A percentile compares a stretch with the other conserved stretches of the same genome.
Evolutionary conservation across 306 rosid genomes (phyloP).

Genomic region (Prunus campanulata): DNA sequence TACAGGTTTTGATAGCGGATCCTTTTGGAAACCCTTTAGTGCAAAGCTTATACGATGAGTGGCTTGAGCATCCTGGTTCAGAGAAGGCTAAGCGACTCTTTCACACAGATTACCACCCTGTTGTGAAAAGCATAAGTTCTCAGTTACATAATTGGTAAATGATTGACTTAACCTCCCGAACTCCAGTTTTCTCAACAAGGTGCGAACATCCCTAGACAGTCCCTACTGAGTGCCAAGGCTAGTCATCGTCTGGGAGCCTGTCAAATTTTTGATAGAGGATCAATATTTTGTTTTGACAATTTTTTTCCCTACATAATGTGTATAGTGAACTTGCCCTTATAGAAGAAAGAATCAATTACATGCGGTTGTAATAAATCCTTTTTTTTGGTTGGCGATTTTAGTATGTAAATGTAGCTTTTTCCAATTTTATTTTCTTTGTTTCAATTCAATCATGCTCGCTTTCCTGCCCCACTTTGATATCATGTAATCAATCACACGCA

Average conservation of each 20-base stretch:
- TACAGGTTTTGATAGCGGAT: conserved; percentile 58
- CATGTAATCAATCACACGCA: neutral
- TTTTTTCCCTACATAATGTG: neutral
- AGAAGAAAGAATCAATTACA: conserved; percentile 2
- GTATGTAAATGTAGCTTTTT: neutral
- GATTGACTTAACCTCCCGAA: neutral
- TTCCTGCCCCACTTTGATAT: neutral
- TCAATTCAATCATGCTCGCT: neutral
- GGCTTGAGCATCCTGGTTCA: conserved; percentile 92
- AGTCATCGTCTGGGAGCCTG: neutral
- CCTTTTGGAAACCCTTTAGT: conserved; percentile 67
- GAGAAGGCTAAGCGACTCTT: conserved; percentile 73
- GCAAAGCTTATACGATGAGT: conserved; percentile 59
- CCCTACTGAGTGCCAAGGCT: neutral
- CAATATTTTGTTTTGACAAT: neutral
- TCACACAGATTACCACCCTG: conserved; percentile 78
- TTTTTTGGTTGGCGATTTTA: neutral
- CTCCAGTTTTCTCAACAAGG: neutral
- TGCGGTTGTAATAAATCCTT: neutral
- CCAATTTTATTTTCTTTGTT: neutral
- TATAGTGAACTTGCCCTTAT: neutral
- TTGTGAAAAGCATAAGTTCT: conserved; percentile 84
- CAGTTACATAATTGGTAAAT: conserved; percentile 84
- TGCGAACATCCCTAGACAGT: neutral
- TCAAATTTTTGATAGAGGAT: conserved; percentile 7